These are phyloP conservation scores for Diutina scorzettiae DNA, from an alignment of 1,139 yeast species.

Conservation along the genomic window DNA sequence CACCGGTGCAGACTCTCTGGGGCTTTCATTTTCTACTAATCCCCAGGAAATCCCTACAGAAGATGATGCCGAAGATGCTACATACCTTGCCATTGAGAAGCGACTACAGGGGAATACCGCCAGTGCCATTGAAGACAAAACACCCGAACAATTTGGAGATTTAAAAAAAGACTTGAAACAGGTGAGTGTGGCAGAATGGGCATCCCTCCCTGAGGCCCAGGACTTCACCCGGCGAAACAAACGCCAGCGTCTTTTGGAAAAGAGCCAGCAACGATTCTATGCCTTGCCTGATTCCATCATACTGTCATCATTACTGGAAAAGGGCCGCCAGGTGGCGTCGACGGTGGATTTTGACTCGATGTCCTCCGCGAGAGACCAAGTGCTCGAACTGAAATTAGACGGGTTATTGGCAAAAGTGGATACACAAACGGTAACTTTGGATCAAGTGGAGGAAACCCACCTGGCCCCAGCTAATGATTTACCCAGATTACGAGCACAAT, in stretches of 20 bases:
- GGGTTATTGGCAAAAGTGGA: neutral
- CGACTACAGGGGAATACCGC: constrained; percentile 26
- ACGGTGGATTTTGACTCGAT: neutral
- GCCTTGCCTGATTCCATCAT: constrained; percentile 73
- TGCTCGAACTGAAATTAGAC: constrained; percentile 8
- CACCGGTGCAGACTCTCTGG: constrained; percentile 49
- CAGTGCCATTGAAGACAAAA: constrained; percentile 13
- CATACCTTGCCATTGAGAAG: constrained; percentile 55
- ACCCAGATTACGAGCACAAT: constrained; percentile 44
- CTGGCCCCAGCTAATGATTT: constrained; percentile 28
- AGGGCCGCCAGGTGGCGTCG: neutral
- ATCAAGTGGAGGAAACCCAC: constrained; percentile 6
- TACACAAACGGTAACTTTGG: constrained; percentile 9
- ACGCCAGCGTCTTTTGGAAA: constrained; percentile 51
- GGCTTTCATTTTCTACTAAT: constrained; percentile 23
- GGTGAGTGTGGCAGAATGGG: constrained; percentile 70
- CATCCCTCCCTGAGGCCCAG: constrained; percentile 72
- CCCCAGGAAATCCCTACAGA: constrained; percentile 17
- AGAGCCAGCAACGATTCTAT: constrained; percentile 57
- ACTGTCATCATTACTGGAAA: constrained; percentile 6
- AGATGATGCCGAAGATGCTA: constrained; percentile 20
- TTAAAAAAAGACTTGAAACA: constrained; percentile 49
- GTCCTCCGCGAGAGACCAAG: constrained; percentile 4
- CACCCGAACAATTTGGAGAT: too few species aligned
- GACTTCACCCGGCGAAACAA: constrained; percentile 78